Evolutionary conservation across 805 yeast genomes (phyloP).

Genomic region (Wickerhamomyces canadensis): DNA sequence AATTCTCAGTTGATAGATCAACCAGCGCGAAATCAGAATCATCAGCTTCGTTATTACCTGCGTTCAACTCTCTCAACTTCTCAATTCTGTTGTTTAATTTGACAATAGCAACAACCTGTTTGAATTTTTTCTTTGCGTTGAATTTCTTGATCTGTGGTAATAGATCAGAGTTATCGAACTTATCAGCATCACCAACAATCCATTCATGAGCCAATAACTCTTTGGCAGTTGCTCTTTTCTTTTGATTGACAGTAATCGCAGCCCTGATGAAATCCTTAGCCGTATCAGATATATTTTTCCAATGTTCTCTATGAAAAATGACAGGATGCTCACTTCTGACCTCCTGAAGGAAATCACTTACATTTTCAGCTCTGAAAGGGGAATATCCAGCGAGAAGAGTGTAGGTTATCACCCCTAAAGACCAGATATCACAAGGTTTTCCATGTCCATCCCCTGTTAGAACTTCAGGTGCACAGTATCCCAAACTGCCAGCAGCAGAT

Average conservation of each 20-base stretch:
- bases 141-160: slow-evolving; percentile 76
- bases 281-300: slow-evolving; percentile 73
- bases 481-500: slow-evolving; percentile 85
- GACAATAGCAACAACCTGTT: slow-evolving; percentile 81
- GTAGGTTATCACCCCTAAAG: slow-evolving; percentile 87
- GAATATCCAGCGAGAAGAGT: slow-evolving; percentile 89
- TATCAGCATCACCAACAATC: slow-evolving; percentile 50
- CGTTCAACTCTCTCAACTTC: slow-evolving; percentile 50
- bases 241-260: slow-evolving; percentile 65
- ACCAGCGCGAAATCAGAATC: slow-evolving; percentile 6
- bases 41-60: slow-evolving; percentile 47
- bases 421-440: slow-evolving; percentile 95
- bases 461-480: slow-evolving; percentile 97
- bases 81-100: slow-evolving; percentile 73
- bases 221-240: slow-evolving; percentile 60
- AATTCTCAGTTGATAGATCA: slow-evolving; percentile 3
- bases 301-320: slow-evolving; percentile 85
- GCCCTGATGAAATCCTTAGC: slow-evolving; percentile 75
- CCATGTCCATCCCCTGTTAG: slow-evolving; percentile 82
- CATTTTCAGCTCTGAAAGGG: slow-evolving; percentile 83
- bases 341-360: slow-evolving; percentile 74
- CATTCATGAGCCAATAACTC: slow-evolving; percentile 69
- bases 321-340: slow-evolving; percentile 63
- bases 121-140: slow-evolving; percentile 78
- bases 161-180: slow-evolving; percentile 52